Base-by-base conservation (phyloP, 176 grass and related monocot species). In the Poa pratensis region DNA sequence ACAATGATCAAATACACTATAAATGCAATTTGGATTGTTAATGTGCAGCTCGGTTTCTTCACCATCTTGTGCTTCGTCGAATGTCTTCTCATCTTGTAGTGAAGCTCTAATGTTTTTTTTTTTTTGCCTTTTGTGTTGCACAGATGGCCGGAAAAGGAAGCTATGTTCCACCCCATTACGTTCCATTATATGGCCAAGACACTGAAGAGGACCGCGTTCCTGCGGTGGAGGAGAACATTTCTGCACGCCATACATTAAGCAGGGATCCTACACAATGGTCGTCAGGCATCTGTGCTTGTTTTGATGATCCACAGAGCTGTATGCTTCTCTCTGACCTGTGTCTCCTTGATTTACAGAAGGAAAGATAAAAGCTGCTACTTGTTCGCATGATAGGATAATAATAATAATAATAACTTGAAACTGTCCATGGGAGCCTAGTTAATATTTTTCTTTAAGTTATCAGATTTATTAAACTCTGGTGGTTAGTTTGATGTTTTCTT, bases 201-300 rank as follows among this genome's bases (percentile, higher is more conserved):
- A 84, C 87, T 27, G 90, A 93, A 86, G 77, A 82, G 55, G 75
- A 91, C 52, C 4, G 19, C 5, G 55, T 65, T 74, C 53, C 76
- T n/a, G 80, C 62, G 28, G 85, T 59, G 45, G 85, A 86, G 80
- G 92, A 85, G 70, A 76, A 79, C 43, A 62, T 19, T 42, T 66
- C 78, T 17, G 4, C 61, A 40, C 81, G 9, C 7, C 84, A 65
- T 76, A 67, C 79, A 51, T 55, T 88, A 87, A 90, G 20, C 50
- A 81, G 78, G 60, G 90, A 90, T 80, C 64, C 81, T 4, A 92
- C 85, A 87, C 83, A 89, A 67, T 95, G 95, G 95, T 97, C 95
- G 88, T 95, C 95, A 78, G 95, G 95, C 86, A 95, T 97, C 69
- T 97, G 90, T 97, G 92, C 92, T 86, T 97, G 95, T 88, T 97